phyloP scores from a whole-genome alignment of 2,329 filamentous ascomycete species.

The Claviceps africana region DNA sequence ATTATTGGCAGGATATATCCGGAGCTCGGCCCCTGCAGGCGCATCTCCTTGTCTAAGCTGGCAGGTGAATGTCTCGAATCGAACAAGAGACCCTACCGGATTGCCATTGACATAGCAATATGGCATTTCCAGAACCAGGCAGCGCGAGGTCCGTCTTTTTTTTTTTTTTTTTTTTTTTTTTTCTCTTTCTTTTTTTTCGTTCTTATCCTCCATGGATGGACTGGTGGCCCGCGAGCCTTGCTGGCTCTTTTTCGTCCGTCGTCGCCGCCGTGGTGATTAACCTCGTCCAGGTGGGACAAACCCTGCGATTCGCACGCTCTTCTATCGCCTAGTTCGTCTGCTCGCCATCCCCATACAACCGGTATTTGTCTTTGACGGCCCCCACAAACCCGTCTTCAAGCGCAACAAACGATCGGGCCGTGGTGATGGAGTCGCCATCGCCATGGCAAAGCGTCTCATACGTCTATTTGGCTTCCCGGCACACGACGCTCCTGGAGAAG shows the following conservation, averaged over 20 bases:
- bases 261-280: no score
- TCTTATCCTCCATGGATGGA: no score
- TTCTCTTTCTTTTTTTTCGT: no score
- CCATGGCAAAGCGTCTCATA: constrained; percentile 71
- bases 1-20: constrained; percentile 60
- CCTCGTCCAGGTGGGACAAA: constrained; percentile 56
- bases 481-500: constrained; percentile 85
- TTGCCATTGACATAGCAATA: constrained; percentile 90
- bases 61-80: constrained; percentile 62
- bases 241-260: neutral
- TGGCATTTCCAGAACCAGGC: constrained; percentile 94
- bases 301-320: constrained; percentile 79
- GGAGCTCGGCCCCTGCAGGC: constrained; percentile 69
- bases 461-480: constrained; percentile 71
- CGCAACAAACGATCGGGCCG: constrained; percentile 62
- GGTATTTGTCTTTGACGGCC: constrained; percentile 82
- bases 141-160: constrained; percentile 43
- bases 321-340: constrained; percentile 75
- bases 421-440: constrained; percentile 52
- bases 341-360: constrained; percentile 67
- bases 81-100: constrained; percentile 57
- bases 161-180: no score
- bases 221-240: no score
- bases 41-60: constrained; percentile 70
- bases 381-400: constrained; percentile 74